Conservation (phyloP, 805 yeast species). For the Metschnikowia corniflorae region DNA sequence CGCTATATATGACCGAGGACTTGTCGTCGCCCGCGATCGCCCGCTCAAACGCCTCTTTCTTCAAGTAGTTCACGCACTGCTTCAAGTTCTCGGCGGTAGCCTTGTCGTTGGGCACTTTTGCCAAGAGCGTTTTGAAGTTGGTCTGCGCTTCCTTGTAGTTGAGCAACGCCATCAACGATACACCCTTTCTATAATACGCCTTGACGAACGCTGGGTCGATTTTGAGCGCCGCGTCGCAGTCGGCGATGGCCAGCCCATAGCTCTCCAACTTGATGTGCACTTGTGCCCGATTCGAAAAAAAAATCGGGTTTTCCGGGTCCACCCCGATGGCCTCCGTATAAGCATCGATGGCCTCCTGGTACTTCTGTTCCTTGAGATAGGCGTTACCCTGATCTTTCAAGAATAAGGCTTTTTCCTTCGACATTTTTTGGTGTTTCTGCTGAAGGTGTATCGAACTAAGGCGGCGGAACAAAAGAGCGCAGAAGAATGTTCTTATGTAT, state of each 20-base stretch:
- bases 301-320: slow-evolving; percentile 55
- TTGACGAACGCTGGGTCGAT: slow-evolving; percentile 67
- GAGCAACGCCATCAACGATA: slow-evolving; percentile 71
- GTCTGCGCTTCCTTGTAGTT: slow-evolving; percentile 69
- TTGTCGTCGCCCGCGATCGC: slow-evolving; percentile 79
- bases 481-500: no score
- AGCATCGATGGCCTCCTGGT: slow-evolving; percentile 57
- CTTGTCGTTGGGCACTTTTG: slow-evolving; percentile 62
- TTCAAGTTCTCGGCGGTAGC: slow-evolving; percentile 59
- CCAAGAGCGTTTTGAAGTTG: slow-evolving; percentile 64
- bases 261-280: slow-evolving; percentile 83
- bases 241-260: slow-evolving; percentile 81
- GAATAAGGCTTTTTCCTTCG: slow-evolving; percentile 40
- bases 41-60: slow-evolving; percentile 73
- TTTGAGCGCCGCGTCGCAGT: slow-evolving; percentile 67
- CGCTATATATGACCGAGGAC: slow-evolving; percentile 43
- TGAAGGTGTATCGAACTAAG: no score
- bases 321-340: slow-evolving; percentile 75
- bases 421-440: slow-evolving; percentile 7
- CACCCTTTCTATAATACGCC: slow-evolving; percentile 84
- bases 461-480: no score
- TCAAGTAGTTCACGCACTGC: slow-evolving; percentile 62
- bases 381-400: slow-evolving; percentile 72
- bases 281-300: slow-evolving; percentile 85
- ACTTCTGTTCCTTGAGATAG: slow-evolving; percentile 63